Percentiles rank a stretch among this genome's conserved stretches.
Evolutionary conservation across 2,329 filamentous ascomycete species (phyloP).

Genomic region (Pleochaeta shiraiana): DNA sequence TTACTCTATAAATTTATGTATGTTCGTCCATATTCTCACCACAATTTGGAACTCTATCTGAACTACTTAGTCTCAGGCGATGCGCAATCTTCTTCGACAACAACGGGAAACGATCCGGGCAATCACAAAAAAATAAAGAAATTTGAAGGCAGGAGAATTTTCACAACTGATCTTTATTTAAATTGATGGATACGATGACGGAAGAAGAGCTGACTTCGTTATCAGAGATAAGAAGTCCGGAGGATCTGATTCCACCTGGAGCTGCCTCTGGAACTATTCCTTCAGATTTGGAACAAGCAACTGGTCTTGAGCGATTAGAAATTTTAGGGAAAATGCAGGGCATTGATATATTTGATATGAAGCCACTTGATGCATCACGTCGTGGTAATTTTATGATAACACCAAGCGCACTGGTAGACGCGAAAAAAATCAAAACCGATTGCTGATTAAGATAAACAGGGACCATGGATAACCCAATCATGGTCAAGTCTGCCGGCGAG

Average conservation of each 20-base stretch:
- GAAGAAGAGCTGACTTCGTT: background rate
- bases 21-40: too few species aligned
- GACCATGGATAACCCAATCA: conserved; percentile 74
- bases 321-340: conserved; percentile 99
- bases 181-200: too few species aligned
- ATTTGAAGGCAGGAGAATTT: too few species aligned
- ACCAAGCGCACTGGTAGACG: background rate
- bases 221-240: conserved; percentile 58
- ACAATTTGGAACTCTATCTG: too few species aligned
- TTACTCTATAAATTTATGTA: too few species aligned
- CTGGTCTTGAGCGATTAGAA: conserved; percentile 95
- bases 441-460: conserved; percentile 25
- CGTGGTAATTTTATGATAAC: conserved; percentile 32
- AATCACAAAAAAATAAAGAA: too few species aligned
- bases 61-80: too few species aligned
- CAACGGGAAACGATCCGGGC: too few species aligned
- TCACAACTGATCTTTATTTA: too few species aligned
- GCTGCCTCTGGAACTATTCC: conserved; percentile 64
- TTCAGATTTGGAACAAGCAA: conserved; percentile 87
- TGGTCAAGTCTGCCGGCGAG: conserved; percentile 76
- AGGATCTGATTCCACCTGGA: conserved; percentile 74
- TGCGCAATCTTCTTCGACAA: too few species aligned
- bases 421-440: conserved; percentile 6
- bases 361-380: conserved; percentile 76
- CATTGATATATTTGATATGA: conserved; percentile 96